Percentiles rank a stretch among this genome's conserved stretches.
These are phyloP conservation scores for Cercis canadensis DNA, from an alignment of 306 rosid genomes.

Conservation along the genomic window DNA sequence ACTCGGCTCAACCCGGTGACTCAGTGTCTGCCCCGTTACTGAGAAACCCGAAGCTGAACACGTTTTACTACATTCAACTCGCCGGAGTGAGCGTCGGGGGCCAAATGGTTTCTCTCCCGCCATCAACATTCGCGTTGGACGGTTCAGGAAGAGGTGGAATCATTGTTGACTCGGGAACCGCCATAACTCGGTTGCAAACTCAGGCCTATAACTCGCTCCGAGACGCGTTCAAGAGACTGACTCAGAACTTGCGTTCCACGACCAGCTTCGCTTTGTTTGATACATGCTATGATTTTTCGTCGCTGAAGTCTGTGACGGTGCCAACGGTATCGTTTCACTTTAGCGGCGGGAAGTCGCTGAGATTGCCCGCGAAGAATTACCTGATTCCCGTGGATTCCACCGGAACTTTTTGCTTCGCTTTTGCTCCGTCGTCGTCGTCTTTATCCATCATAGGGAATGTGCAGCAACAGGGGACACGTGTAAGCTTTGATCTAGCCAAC, in stretches of 20 bases:
- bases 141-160: conserved; percentile 69
- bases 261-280: conserved; percentile 68
- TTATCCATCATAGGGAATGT: conserved; percentile 82
- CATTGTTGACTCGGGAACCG: conserved; percentile 88
- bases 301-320: conserved; percentile 52
- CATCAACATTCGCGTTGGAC: conserved; percentile 53
- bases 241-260: conserved; percentile 50
- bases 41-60: conserved; percentile 37
- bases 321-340: conserved; percentile 84
- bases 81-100: conserved; percentile 85
- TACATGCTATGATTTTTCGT: conserved; percentile 81
- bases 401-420: conserved; percentile 85
- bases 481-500: conserved; percentile 68
- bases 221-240: conserved; percentile 60
- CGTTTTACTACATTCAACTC: conserved; percentile 72
- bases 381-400: conserved; percentile 70
- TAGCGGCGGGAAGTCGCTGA: conserved; percentile 47
- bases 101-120: conserved; percentile 41
- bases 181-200: conserved; percentile 73
- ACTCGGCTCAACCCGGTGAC: conserved; percentile 68
- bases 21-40: conserved; percentile 61
- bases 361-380: conserved; percentile 78
- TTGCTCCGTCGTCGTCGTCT: conserved; percentile 77
- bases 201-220: conserved; percentile 71
- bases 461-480: conserved; percentile 99